phyloP scores from a whole-genome alignment of 177 flowering plant species.

The Vitis hybrid region DNA sequence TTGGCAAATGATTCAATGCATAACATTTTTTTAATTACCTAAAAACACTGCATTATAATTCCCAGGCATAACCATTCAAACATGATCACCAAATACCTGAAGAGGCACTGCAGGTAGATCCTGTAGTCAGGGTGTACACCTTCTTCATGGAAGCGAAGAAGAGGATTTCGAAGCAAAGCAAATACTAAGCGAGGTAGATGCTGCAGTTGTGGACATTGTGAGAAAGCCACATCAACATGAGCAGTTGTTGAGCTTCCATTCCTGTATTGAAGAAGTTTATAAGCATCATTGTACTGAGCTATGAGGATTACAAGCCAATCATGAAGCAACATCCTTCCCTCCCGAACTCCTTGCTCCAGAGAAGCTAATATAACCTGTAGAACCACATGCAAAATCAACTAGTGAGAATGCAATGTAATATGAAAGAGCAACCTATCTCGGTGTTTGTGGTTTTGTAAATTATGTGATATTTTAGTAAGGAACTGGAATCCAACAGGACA shows the following conservation, averaged over 20 bases:
- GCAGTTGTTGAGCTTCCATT: slow-evolving; percentile 49
- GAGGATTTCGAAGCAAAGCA: slow-evolving; percentile 89
- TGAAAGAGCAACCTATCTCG: too few species aligned
- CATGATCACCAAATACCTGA: slow-evolving; percentile 56
- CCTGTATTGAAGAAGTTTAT: slow-evolving; percentile 52
- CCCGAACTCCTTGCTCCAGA: slow-evolving; percentile 90
- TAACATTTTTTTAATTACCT: too few species aligned
- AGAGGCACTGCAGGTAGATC: slow-evolving; percentile 93
- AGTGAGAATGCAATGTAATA: neutral
- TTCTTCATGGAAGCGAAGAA: slow-evolving; percentile 96
- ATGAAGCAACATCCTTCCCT: slow-evolving; percentile 89
- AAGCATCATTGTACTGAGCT: slow-evolving; percentile 92
- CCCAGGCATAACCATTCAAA: neutral
- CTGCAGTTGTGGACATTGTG: slow-evolving; percentile 89
- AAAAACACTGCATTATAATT: neutral
- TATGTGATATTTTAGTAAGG: neutral
- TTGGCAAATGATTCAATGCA: too few species aligned
- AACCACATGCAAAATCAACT: slow-evolving; percentile 3
- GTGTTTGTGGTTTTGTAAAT: neutral
- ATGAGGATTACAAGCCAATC: slow-evolving; percentile 99
- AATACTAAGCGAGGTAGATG: slow-evolving; percentile 85
- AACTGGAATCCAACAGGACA: neutral
- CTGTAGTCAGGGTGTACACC: slow-evolving; percentile 98
- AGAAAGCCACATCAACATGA: slow-evolving; percentile 74
- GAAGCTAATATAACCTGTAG: slow-evolving; percentile 89